Evolutionary conservation across 2,329 filamentous ascomycete genomes (phyloP).

Genomic region (Beauveria medogensis): DNA sequence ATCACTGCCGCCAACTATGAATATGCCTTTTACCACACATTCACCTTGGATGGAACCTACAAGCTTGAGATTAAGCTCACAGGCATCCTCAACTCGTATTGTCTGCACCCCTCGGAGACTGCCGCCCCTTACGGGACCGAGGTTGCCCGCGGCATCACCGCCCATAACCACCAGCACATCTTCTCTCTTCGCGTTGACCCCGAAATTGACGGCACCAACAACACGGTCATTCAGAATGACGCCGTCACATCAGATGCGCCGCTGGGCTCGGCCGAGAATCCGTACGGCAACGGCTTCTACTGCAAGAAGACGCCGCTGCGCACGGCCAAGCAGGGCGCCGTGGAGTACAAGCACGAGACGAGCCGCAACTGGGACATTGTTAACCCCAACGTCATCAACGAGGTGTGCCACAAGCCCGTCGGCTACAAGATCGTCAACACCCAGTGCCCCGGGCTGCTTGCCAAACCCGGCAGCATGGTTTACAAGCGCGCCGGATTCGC

Average conservation of each 20-base stretch:
- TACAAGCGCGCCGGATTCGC: slow-evolving; percentile 33
- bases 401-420: slow-evolving; percentile 32
- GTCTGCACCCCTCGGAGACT: slow-evolving; percentile 30
- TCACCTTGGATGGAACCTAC: slow-evolving; percentile 57
- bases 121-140: slow-evolving; percentile 48
- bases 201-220: slow-evolving; percentile 52
- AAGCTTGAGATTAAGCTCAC: slow-evolving; percentile 47
- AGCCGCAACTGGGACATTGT: slow-evolving; percentile 36
- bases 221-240: slow-evolving; percentile 64
- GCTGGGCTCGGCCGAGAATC: slow-evolving; percentile 60
- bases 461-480: slow-evolving; percentile 31
- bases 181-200: slow-evolving; percentile 61
- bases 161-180: slow-evolving; percentile 63
- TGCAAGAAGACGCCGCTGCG: slow-evolving; percentile 20
- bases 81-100: slow-evolving; percentile 35
- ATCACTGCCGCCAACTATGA: slow-evolving; percentile 62
- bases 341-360: slow-evolving; percentile 21
- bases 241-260: slow-evolving; percentile 52
- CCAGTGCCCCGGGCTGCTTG: slow-evolving; percentile 39
- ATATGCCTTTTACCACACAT: slow-evolving; percentile 36
- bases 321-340: slow-evolving; percentile 17
- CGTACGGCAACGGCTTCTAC: slow-evolving; percentile 67
- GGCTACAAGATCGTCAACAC: slow-evolving; percentile 38
- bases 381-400: slow-evolving; percentile 33
- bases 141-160: slow-evolving; percentile 54